These are phyloP conservation scores for Telfairia occidentalis DNA, from an alignment of 331 rosid species.

Conservation along the genomic window DNA sequence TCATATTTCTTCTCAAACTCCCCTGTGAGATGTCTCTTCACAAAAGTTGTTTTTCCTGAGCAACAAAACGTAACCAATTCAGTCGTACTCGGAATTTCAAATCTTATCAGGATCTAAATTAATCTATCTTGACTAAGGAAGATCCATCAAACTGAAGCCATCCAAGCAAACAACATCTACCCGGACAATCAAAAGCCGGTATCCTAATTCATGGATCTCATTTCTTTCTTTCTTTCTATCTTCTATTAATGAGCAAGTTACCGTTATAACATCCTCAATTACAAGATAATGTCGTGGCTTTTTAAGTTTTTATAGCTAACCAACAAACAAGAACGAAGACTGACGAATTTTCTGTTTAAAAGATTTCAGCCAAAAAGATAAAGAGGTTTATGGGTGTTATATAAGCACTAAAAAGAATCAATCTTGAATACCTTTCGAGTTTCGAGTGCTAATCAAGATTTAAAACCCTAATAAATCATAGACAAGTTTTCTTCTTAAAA, in stretches of 20 bases:
- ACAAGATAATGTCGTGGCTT: neutral
- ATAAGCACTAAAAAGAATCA: neutral
- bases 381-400: neutral
- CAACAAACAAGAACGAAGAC: neutral
- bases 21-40: constrained; percentile 27
- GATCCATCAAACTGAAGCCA: neutral
- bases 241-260: neutral
- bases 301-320: neutral
- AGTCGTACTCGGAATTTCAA: neutral
- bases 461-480: neutral
- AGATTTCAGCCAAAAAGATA: neutral
- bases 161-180: neutral
- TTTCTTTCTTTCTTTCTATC: neutral
- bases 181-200: neutral
- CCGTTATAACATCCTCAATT: neutral
- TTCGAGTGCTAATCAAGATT: neutral
- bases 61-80: neutral
- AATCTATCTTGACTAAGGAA: neutral
- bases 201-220: too few relatives aligned
- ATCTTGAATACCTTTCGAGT: neutral
- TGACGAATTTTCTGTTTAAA: neutral
- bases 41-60: constrained; percentile 39
- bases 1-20: constrained; percentile 36
- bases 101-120: neutral
- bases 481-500: neutral